These are phyloP conservation scores for Magnusiomyces paraingens DNA, from an alignment of 1,139 yeast genomes.

Conservation along the genomic window DNA sequence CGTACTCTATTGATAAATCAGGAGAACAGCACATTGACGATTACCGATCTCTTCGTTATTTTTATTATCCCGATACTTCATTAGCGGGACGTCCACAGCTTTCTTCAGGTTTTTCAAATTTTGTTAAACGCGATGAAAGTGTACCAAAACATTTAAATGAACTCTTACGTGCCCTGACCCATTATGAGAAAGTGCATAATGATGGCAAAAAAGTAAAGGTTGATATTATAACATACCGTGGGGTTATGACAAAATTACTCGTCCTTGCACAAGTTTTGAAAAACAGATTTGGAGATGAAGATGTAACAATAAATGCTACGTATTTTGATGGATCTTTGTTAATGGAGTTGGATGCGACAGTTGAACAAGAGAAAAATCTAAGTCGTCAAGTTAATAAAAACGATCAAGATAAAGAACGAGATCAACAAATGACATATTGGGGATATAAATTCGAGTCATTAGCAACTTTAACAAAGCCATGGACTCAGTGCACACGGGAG, in stretches of 20 bases:
- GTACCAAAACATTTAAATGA: conserved; percentile 49
- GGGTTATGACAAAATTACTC: conserved; percentile 63
- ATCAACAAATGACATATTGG: conserved; percentile 36
- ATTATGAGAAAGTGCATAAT: conserved; percentile 45
- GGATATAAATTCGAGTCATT: conserved; percentile 75
- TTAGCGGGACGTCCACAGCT: conserved; percentile 50
- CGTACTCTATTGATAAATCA: conserved; percentile 49
- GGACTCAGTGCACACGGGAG: conserved; percentile 60
- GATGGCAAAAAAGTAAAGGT: conserved; percentile 45
- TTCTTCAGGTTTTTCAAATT: conserved; percentile 54
- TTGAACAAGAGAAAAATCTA: conserved; percentile 14
- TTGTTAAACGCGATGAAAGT: conserved; percentile 48
- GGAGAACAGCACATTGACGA: conserved; percentile 48
- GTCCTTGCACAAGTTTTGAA: conserved; percentile 32
- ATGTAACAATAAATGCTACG: conserved; percentile 56
- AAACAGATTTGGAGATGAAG: conserved; percentile 35
- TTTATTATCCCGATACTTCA: conserved; percentile 68
- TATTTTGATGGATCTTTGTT: conserved; percentile 82
- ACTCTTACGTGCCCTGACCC: conserved; percentile 48
- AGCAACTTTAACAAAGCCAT: conserved; percentile 69
- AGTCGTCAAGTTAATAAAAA: conserved; percentile 25
- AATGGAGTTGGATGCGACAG: conserved; percentile 53
- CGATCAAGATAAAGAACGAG: conserved; percentile 23
- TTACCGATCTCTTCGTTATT: conserved; percentile 49
- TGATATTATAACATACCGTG: conserved; percentile 78